phyloP scores from a whole-genome alignment of 2,329 filamentous ascomycete genomes.

The Rugonectria rugulosa region DNA sequence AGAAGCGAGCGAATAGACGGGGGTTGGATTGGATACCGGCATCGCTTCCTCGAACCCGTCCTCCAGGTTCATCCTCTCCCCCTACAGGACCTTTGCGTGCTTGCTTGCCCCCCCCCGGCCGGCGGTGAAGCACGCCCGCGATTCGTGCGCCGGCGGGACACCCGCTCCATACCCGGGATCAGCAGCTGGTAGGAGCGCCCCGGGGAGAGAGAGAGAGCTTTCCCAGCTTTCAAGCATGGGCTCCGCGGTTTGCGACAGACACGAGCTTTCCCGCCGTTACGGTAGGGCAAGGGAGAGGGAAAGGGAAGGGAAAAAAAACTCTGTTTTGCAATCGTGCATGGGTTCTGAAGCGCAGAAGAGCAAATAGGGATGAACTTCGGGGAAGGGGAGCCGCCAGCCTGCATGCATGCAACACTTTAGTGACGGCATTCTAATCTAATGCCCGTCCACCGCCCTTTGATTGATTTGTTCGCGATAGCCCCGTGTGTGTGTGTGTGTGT shows the following conservation, averaged over 20 bases:
- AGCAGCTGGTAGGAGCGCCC: too few relatives aligned
- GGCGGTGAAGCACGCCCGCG: slow-evolving; percentile 20
- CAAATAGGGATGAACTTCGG: background rate
- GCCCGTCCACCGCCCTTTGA: background rate
- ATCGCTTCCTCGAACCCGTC: slow-evolving; percentile 1
- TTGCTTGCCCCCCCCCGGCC: slow-evolving; percentile 1
- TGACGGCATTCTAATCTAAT: background rate
- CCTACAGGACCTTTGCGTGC: background rate
- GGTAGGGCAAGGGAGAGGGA: background rate
- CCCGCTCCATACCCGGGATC: too few relatives aligned
- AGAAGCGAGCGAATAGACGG: slow-evolving; percentile 10
- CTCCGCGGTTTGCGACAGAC: background rate
- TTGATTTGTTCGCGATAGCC: too few relatives aligned
- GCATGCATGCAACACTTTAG: background rate
- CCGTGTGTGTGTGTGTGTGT: background rate
- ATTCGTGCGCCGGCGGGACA: slow-evolving; percentile 11
- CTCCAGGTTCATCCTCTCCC: background rate
- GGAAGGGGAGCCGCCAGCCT: background rate
- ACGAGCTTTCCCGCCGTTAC: background rate
- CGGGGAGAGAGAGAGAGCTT: slow-evolving; percentile 1
- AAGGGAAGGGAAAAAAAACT: too few relatives aligned
- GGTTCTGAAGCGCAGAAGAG: too few relatives aligned
- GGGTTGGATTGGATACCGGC: slow-evolving; percentile 20
- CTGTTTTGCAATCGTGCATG: background rate
- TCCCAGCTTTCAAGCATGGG: too few relatives aligned